Percentiles rank a stretch among this genome's conserved stretches.
These are phyloP conservation scores for Curvularia hawaiiensis DNA, from an alignment of 2,329 filamentous ascomycete species.

Conservation along the genomic window DNA sequence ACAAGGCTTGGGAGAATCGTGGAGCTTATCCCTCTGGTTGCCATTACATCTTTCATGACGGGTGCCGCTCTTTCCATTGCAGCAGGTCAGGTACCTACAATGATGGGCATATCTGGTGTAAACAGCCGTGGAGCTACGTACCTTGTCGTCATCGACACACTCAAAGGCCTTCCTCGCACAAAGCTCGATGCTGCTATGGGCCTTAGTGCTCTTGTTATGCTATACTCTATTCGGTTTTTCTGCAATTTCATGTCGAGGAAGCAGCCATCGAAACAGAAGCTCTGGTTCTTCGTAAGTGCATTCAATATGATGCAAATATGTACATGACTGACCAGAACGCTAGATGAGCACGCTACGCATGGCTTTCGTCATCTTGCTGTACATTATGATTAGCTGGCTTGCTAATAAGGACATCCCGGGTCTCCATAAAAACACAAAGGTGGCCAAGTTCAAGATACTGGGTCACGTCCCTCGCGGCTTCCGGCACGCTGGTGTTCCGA, in stretches of 20 bases:
- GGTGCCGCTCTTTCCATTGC: slow-evolving; percentile 91
- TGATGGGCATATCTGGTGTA: slow-evolving; percentile 80
- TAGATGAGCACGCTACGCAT: slow-evolving; percentile 91
- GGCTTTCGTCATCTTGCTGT: slow-evolving; percentile 88
- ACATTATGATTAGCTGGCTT: slow-evolving; percentile 88
- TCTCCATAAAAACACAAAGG: slow-evolving; percentile 49
- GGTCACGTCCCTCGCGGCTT: slow-evolving; percentile 56
- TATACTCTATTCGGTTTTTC: slow-evolving; percentile 61
- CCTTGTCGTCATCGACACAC: slow-evolving; percentile 79
- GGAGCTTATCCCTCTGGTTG: slow-evolving; percentile 88
- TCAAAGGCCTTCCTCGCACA: slow-evolving; percentile 72
- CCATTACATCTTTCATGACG: slow-evolving; percentile 96
- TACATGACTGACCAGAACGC: slow-evolving; percentile 64
- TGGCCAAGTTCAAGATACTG: slow-evolving; percentile 73
- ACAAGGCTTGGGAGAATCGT: slow-evolving; percentile 86
- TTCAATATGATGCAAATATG: neutral
- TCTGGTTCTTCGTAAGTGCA: slow-evolving; percentile 73
- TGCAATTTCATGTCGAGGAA: slow-evolving; percentile 64
- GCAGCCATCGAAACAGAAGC: slow-evolving; percentile 73
- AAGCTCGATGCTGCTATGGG: slow-evolving; percentile 86
- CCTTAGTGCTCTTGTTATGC: slow-evolving; percentile 74
- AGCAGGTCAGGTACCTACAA: slow-evolving; percentile 77
- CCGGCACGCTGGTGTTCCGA: slow-evolving; percentile 75
- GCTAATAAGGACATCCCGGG: slow-evolving; percentile 65
- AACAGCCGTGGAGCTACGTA: slow-evolving; percentile 81